These are phyloP conservation scores for Speleostelium caveatum DNA, from an alignment of 78 protist genomes.

Conservation along the genomic window DNA sequence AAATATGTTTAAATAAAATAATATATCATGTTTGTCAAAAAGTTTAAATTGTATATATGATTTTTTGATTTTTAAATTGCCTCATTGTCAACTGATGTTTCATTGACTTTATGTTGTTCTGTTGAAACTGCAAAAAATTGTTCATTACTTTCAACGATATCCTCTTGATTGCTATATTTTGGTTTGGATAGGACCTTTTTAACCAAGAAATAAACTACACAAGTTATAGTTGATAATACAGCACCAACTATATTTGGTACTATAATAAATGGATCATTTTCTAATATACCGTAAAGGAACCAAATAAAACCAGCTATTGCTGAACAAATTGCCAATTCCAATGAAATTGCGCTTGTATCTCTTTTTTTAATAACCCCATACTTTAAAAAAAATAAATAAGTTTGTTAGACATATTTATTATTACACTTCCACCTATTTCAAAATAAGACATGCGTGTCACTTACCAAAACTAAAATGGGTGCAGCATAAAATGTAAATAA, in stretches of 20 bases:
- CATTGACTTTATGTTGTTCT: too few relatives aligned
- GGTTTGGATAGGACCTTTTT: too few relatives aligned
- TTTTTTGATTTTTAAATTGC: too few relatives aligned
- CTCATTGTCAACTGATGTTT: too few relatives aligned
- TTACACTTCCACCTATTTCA: neutral
- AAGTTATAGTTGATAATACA: too few relatives aligned
- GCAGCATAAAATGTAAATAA: slow-evolving; percentile 34
- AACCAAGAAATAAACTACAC: too few relatives aligned
- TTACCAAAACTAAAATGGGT: slow-evolving; percentile 38
- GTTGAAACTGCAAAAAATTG: too few relatives aligned
- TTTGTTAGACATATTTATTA: neutral
- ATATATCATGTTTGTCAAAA: too few relatives aligned
- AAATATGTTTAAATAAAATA: too few relatives aligned
- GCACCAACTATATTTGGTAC: slow-evolving; percentile 64
- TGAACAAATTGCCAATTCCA: slow-evolving; percentile 7
- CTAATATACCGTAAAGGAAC: slow-evolving; percentile 29
- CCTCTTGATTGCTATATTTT: too few relatives aligned
- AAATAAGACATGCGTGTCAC: neutral
- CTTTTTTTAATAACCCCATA: slow-evolving; percentile 26
- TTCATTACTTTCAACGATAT: too few relatives aligned
- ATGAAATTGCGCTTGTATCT: slow-evolving; percentile 24
- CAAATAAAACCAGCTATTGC: slow-evolving; percentile 19
- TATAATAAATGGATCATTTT: slow-evolving; percentile 15
- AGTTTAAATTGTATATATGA: too few relatives aligned
- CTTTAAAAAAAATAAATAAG: neutral